A percentile compares a stretch with the other conserved stretches of the same genome.
Conservation (phyloP, 1,284 basidiomycete species). For the Puccinia coronata region DNA sequence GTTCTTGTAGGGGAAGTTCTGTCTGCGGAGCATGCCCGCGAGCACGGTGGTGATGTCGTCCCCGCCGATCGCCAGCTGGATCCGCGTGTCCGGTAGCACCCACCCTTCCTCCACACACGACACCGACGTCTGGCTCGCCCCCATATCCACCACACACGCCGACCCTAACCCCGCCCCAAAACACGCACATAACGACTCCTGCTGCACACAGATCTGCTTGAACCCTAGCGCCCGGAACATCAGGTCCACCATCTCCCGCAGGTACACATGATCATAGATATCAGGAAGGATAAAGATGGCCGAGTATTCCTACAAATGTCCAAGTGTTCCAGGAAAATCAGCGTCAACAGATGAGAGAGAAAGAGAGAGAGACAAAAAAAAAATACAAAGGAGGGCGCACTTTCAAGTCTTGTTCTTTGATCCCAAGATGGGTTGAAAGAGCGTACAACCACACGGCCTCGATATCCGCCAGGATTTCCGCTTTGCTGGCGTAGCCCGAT, state of each 20-base stretch:
- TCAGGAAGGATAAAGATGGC: slow-evolving; percentile 90
- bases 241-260: slow-evolving; percentile 75
- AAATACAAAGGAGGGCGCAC: slow-evolving; percentile 59
- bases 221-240: slow-evolving; percentile 82
- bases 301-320: slow-evolving; percentile 70
- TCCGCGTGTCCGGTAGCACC: slow-evolving; percentile 81
- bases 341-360: background rate
- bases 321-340: no score
- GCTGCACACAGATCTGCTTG: slow-evolving; percentile 83
- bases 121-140: slow-evolving; percentile 78
- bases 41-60: slow-evolving; percentile 90
- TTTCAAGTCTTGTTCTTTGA: slow-evolving; percentile 67
- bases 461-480: slow-evolving; percentile 74
- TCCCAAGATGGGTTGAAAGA: slow-evolving; percentile 68
- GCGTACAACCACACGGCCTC: slow-evolving; percentile 69
- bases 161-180: slow-evolving; percentile 92
- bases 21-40: slow-evolving; percentile 74
- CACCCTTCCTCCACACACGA: slow-evolving; percentile 95
- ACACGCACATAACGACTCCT: slow-evolving; percentile 90
- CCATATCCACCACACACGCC: slow-evolving; percentile 94
- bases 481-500: slow-evolving; percentile 72
- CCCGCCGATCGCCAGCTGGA: slow-evolving; percentile 83
- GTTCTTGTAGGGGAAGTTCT: slow-evolving; percentile 84
- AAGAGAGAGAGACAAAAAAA: background rate
- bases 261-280: slow-evolving; percentile 79